Base-by-base conservation (phyloP, 495 filamentous ascomycete genomes). In the Penicillium egyptiacum region DNA sequence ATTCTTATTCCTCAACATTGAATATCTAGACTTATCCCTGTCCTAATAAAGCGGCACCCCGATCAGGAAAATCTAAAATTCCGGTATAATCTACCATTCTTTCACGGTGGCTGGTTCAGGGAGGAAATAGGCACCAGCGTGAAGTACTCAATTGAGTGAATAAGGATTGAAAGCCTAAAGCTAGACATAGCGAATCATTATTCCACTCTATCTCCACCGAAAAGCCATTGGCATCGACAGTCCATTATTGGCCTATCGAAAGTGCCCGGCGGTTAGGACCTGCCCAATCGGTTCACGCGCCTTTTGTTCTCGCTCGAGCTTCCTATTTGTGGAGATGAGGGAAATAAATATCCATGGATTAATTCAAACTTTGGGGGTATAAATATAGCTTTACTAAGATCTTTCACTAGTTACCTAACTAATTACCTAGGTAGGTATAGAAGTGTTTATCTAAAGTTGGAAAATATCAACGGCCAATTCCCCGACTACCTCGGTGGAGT, bases 81-180 rank as follows among this genome's bases (percentile, higher is more conserved):
- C 28, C 28, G 28, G 9, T 30, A 30, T 33, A 11, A 33, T 33
- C 30, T 33, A 30, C 9, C 4, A 33, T 33, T 12, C 11, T 33
- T 33, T 33, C 5, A 33, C 11, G 30, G 30, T 33, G 30, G 30
- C 30, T 33, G 30, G 30, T 12, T 33, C 30, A 33, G 28, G 28
- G 28, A 25, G 23, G 23, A 56, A 66, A 62, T 55, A 68, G 65
- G 58, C 63, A 68, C 50, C 37, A 52, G 50, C 16, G 2, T 45
- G 22, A n/a, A 3, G 3, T 8, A 11, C n/a, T n/a, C 19, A 23
- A 14, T 16, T 44, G 10, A 31, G 39, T 39, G 50, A 31, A 28
- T 25, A 1, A 31, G 25, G 5, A 43, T 28, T 53, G 8, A 17
- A 47, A 54, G 28, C 12, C 31, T 39, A 55, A 55, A 55, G 22